A percentile compares a stretch with the other conserved stretches of the same genome.
These are phyloP conservation scores for Erysimum pusillum DNA, from an alignment of 441 rosid species.

Conservation along the genomic window DNA sequence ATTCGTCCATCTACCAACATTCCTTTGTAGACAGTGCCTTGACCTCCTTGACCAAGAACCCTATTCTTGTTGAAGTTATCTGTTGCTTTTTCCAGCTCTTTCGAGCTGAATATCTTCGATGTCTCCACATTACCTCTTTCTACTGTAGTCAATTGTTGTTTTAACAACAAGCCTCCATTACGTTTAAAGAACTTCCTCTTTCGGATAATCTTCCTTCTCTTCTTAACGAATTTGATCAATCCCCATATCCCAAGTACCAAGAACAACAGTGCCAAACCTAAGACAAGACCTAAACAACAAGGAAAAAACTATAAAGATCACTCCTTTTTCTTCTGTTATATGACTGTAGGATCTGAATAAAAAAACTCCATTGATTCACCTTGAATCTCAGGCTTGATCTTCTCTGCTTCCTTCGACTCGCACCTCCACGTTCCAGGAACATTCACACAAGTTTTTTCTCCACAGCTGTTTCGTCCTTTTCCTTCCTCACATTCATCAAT, in stretches of 20 bases:
- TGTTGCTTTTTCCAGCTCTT: slow-evolving; percentile 54
- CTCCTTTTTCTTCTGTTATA: slow-evolving; percentile 1
- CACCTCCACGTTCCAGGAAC: slow-evolving; percentile 33
- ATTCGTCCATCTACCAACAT: slow-evolving; percentile 28
- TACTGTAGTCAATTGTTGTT: slow-evolving; percentile 29
- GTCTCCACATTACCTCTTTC: slow-evolving; percentile 37
- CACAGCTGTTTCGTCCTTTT: slow-evolving; percentile 21
- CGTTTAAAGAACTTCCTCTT: slow-evolving; percentile 42
- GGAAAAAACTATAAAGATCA: not conserved
- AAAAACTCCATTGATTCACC: slow-evolving; percentile 10
- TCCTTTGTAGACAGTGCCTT: slow-evolving; percentile 51
- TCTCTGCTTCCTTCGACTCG: slow-evolving; percentile 19
- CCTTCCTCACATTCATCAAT: slow-evolving; percentile 39
- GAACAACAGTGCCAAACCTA: slow-evolving; percentile 31
- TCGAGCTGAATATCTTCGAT: slow-evolving; percentile 32
- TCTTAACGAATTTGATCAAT: slow-evolving; percentile 30
- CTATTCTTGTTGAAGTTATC: slow-evolving; percentile 43
- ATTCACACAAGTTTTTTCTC: slow-evolving; percentile 34
- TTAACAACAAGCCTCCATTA: slow-evolving; percentile 41
- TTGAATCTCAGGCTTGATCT: slow-evolving; percentile 15
- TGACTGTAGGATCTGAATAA: not conserved
- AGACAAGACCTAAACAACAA: slow-evolving; percentile 27
- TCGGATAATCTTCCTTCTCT: slow-evolving; percentile 33
- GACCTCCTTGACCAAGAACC: slow-evolving; percentile 54
- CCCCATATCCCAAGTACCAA: slow-evolving; percentile 43